Evolutionary conservation across 148 eudicot genomes (phyloP), one percentile per base, ranked within the genome.

Genomic region (Rhododendron vialii): DNA sequence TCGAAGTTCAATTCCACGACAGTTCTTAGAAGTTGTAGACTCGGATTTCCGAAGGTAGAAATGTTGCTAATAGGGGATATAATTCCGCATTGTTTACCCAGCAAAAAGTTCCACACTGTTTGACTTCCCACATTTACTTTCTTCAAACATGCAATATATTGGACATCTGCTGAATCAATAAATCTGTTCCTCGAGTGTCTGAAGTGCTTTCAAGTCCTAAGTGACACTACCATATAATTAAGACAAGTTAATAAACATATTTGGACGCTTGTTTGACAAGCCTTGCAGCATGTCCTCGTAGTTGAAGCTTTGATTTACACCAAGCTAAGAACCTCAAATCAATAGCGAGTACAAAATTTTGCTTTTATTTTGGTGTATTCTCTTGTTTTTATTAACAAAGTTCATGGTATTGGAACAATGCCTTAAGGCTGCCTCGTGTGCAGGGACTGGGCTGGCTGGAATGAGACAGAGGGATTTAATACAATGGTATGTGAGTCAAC

Each of bases 401-500:
- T 84, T 53, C 38, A 0, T 83, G 9, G 26, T 20, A 30, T 35
- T 82, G 73, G 38, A 71, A 30, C 35, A 87, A 87, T 83, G 78
- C 30, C 13, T 45, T 61, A 75, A 12, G 45, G 18, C 12, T 41
- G 30, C 30, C 12, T 53, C 20, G 41, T 81, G 28, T 81, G 80
- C 90, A 94, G 98, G 95, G 82, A 83, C 87, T 47, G 96, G 93
- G 50, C 87, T 97, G 71, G 93, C 94, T 74, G 99, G 99, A 83
- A 92, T 95, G 93, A 92, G 92, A 85, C 99, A 97, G 92, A 94
- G 90, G 89, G 99, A 97, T 88, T 84, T 97, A 90, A 94, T 97
- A 85, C 91, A 92, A 63, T 95, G 98, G 98, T 95, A 94, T 78
- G 93, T 95, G 9, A 89, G 82, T 86, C 96, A 95, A 84, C 98